Conservation (phyloP, 768 basidiomycete species). For the Tremella yokohamensis region DNA sequence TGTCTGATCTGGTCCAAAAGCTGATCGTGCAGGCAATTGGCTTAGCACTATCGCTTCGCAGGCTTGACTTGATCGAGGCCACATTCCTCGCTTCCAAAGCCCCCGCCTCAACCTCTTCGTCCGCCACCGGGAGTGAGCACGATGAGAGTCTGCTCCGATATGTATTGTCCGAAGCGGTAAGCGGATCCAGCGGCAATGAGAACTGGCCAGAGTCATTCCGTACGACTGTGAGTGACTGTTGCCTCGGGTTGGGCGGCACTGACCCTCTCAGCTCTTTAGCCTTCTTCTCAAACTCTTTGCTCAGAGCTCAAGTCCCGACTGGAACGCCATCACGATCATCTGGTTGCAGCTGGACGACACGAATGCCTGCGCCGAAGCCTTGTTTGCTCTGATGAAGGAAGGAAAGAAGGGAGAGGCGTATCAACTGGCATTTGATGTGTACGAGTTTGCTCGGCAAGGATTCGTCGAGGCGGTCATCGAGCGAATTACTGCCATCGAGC, state of each 20-base stretch:
- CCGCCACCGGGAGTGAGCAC: conserved; percentile 56
- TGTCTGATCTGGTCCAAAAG: no score
- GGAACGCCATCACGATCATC: conserved; percentile 77
- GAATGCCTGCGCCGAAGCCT: conserved; percentile 24
- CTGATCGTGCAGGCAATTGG: conserved; percentile 71
- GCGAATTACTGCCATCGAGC: background rate
- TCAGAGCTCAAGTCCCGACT: conserved; percentile 62
- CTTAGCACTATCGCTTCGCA: conserved; percentile 85
- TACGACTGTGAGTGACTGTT: conserved; percentile 40
- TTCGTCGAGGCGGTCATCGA: conserved; percentile 68
- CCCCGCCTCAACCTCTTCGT: conserved; percentile 17
- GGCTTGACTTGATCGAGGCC: conserved; percentile 77
- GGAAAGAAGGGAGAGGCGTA: conserved; percentile 72
- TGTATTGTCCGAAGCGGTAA: conserved; percentile 85
- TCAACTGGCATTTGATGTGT: conserved; percentile 92
- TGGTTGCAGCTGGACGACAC: conserved; percentile 82
- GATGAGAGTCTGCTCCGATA: conserved; percentile 81
- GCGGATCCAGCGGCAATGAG: conserved; percentile 76
- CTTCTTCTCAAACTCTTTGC: conserved; percentile 73
- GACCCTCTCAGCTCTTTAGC: conserved; percentile 47
- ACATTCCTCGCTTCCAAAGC: conserved; percentile 55
- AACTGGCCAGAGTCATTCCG: conserved; percentile 44
- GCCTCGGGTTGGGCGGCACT: background rate
- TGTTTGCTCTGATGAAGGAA: conserved; percentile 32
- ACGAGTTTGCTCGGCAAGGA: conserved; percentile 89